Base-by-base conservation (phyloP, 1,284 basidiomycete genomes). In the Fistulinella cinereoalba region DNA sequence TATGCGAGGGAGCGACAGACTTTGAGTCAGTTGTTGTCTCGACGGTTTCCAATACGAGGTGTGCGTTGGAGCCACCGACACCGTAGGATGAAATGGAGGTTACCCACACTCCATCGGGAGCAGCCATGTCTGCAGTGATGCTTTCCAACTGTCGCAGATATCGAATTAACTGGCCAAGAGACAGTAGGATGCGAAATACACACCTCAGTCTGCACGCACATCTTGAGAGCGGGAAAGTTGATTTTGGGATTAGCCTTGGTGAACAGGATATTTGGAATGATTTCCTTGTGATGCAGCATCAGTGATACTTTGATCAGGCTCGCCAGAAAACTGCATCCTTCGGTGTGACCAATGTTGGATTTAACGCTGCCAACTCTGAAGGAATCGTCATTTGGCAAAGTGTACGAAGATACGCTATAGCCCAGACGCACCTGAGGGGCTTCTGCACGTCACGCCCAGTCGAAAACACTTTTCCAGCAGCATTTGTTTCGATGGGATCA, bases 401-500 rank as follows among this genome's bases (percentile, higher is more conserved):
- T 4, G 6, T 4, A 31, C 19, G 1, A 4, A n/a, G 49, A 3
- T 37, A 24, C 12, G 8, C 36, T 1, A 18, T 0, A 19, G 31
- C 25, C 4, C 34, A n/a, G 4, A 36, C 47, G 9, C 28, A 60
- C 57, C 57, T 47, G 33, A 67, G 53, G 15, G 49, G 49, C 18
- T 56, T 61, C 16, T 48, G 42, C 7, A 15, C 47, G 24, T 56
- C 49, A 13, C 65, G 52, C 9, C 53, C 57, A n/a, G 53, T 44
- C n/a, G 62, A 57, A 29, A 66, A 66, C 11, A 65, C 47, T 27
- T 62, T 59, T 1, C 75, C 76, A 5, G 72, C 71, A 63, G 71
- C 72, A 46, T 78, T 78, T 4, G 70, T 71, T 55, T 79, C 77
- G 0, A 67, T 71, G 1, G 74, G 76, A 53, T 80, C 77, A 1